phyloP scores from a whole-genome alignment of 1,139 yeast species.

The Candida pseudocylindracea region DNA sequence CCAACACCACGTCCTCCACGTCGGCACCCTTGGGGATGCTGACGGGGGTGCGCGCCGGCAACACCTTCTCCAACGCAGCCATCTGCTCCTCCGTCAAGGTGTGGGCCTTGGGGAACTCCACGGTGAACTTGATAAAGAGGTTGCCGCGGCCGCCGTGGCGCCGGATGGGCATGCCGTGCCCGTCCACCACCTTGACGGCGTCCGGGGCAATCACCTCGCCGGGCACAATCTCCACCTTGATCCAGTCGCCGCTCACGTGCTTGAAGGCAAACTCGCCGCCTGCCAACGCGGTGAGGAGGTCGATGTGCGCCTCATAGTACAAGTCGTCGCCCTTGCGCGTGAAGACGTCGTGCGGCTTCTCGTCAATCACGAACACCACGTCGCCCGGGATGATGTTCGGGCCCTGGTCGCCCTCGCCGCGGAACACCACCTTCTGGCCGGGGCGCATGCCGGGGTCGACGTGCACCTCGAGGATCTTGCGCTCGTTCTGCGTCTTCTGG shows the following conservation, averaged over 20 bases:
- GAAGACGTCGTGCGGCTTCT: constrained; percentile 64
- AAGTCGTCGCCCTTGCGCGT: constrained; percentile 84
- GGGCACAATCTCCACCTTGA: constrained; percentile 63
- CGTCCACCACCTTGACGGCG: constrained; percentile 56
- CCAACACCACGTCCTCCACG: constrained; percentile 68
- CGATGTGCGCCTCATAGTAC: constrained; percentile 69
- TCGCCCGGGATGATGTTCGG: constrained; percentile 95
- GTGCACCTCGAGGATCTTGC: constrained; percentile 86
- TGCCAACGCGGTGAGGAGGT: constrained; percentile 81
- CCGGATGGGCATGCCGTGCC: constrained; percentile 88
- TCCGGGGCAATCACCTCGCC: constrained; percentile 92
- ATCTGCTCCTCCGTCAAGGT: constrained; percentile 47
- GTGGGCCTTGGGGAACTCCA: constrained; percentile 47
- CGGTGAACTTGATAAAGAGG: constrained; percentile 43
- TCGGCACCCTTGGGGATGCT: constrained; percentile 37
- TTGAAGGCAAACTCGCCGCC: constrained; percentile 83
- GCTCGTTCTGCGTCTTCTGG: constrained; percentile 69
- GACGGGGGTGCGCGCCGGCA: constrained; percentile 40
- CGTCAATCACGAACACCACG: constrained; percentile 77
- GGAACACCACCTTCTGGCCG: constrained; percentile 78
- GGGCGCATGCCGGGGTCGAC: constrained; percentile 95
- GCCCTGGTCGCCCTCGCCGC: constrained; percentile 96
- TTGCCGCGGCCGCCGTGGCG: constrained; percentile 62
- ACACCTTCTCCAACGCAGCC: constrained; percentile 36
- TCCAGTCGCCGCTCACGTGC: constrained; percentile 75